Evolutionary conservation across 208 protist species (phyloP).

Genomic region (Leishmania turanica): DNA sequence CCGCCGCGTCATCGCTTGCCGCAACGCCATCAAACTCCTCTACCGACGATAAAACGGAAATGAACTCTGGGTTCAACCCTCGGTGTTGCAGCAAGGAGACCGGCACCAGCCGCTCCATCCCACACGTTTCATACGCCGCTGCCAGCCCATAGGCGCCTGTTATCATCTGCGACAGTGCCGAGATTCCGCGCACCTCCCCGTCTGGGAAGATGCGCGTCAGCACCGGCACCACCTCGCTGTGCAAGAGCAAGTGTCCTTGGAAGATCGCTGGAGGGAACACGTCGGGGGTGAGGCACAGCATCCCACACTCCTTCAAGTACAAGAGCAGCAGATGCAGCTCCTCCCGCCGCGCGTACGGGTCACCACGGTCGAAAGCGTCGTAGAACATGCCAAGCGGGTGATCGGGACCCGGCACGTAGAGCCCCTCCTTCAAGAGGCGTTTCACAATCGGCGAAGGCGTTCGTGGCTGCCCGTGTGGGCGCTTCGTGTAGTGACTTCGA

Average conservation of each 20-base stretch:
- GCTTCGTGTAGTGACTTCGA: constrained; percentile 19
- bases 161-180: constrained; percentile 55
- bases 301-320: constrained; percentile 23
- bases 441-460: constrained; percentile 12
- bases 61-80: not conserved
- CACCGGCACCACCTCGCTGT: constrained; percentile 59
- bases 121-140: constrained; percentile 61
- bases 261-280: constrained; percentile 26
- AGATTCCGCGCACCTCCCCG: constrained; percentile 64
- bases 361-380: constrained; percentile 35
- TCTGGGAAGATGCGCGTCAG: constrained; percentile 70
- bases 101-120: constrained; percentile 34
- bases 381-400: constrained; percentile 35
- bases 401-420: constrained; percentile 23
- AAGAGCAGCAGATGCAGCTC: constrained; percentile 28
- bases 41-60: not conserved
- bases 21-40: not conserved
- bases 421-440: constrained; percentile 16
- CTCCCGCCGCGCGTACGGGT: constrained; percentile 23
- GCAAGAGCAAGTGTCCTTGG: constrained; percentile 55
- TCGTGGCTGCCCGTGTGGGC: constrained; percentile 28
- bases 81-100: constrained; percentile 14
- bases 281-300: constrained; percentile 44
- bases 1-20: not conserved
- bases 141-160: constrained; percentile 57